phyloP scores from a whole-genome alignment of 345 rosid species.

The Murraya paniculata region DNA sequence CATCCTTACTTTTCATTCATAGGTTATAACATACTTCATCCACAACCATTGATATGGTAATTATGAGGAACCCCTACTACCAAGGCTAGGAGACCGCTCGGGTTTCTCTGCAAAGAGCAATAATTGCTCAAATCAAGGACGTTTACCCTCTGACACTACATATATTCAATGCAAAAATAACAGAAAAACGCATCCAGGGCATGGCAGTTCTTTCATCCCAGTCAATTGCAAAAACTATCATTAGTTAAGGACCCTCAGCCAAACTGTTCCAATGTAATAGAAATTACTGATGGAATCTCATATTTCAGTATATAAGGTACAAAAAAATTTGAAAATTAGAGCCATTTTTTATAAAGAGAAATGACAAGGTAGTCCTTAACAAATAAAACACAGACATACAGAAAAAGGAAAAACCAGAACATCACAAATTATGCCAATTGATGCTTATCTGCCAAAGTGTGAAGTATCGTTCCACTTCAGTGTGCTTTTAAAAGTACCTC shows the following conservation, averaged over 20 bases:
- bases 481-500: neutral
- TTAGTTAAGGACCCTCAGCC: neutral
- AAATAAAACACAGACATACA: neutral
- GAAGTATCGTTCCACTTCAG: neutral
- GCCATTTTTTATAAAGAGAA: neutral
- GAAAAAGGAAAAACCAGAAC: neutral
- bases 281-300: neutral
- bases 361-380: neutral
- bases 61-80: neutral
- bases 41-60: neutral
- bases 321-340: neutral
- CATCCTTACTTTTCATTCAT: neutral
- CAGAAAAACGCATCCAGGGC: neutral
- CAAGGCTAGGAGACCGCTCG: neutral
- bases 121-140: neutral
- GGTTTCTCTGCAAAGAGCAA: neutral
- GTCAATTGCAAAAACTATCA: neutral
- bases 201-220: neutral
- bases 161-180: neutral
- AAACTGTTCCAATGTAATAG: neutral
- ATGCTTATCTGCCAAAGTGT: slow-evolving; percentile 8
- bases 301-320: neutral
- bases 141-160: neutral
- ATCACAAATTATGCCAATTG: neutral
- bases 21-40: neutral